Evolutionary conservation across 225 moss, liverwort and hornwort species (phyloP).

Genomic region (Marchantia polymorpha): DNA sequence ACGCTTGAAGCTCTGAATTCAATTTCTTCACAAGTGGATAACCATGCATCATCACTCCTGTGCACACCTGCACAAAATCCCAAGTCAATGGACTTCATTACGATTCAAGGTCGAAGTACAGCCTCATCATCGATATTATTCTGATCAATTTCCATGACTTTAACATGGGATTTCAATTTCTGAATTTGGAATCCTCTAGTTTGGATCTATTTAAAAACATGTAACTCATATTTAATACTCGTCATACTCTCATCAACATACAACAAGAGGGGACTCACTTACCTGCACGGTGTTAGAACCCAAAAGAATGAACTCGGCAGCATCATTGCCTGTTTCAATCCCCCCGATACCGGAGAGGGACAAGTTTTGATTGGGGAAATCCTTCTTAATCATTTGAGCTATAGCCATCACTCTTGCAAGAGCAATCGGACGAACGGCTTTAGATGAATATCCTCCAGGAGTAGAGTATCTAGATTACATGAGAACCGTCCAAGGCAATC

Average conservation of each 20-base stretch:
- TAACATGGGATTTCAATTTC: too few species aligned
- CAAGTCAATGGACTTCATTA: not conserved
- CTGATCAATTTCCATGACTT: too few species aligned
- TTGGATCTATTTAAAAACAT: too few species aligned
- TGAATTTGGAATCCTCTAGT: too few species aligned
- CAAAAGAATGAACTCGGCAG: slow-evolving; percentile 87
- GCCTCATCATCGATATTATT: too few species aligned
- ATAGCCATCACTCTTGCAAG: slow-evolving; percentile 93
- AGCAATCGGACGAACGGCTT: slow-evolving; percentile 94
- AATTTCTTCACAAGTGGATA: slow-evolving; percentile 78
- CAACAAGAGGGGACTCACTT: slow-evolving; percentile 4
- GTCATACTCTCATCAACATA: too few species aligned
- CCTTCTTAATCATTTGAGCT: slow-evolving; percentile 78
- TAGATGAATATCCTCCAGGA: slow-evolving; percentile 91
- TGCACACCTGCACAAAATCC: slow-evolving; percentile 60
- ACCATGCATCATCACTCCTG: slow-evolving; percentile 95
- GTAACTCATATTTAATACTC: too few species aligned
- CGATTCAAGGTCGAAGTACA: too few species aligned
- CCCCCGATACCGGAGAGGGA: slow-evolving; percentile 94
- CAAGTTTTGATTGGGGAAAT: slow-evolving; percentile 57
- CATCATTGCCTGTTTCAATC: slow-evolving; percentile 83
- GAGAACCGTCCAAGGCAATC: not conserved
- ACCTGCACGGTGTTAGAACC: slow-evolving; percentile 90
- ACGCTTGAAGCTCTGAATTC: slow-evolving; percentile 67
- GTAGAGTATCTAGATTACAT: slow-evolving; percentile 68